These are phyloP conservation scores for Populus tremula DNA, from an alignment of 345 rosid genomes.

Conservation along the genomic window DNA sequence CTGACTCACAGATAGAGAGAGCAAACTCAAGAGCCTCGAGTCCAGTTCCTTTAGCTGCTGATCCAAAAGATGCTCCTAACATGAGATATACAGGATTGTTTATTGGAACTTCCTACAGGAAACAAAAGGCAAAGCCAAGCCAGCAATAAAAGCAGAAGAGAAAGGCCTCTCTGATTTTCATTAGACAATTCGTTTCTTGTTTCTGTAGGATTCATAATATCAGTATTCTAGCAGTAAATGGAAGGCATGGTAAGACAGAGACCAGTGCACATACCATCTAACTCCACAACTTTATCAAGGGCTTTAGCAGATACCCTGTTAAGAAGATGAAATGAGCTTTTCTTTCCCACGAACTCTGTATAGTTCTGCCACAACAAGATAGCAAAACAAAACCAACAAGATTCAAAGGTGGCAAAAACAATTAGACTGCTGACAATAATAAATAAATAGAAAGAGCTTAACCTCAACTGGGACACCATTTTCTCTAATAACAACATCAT, in stretches of 20 bases:
- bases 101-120: conserved; percentile 87
- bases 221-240: conserved; percentile 16
- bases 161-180: background rate
- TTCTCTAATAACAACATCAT: conserved; percentile 82
- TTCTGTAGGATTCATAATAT: conserved; percentile 47
- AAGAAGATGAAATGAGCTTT: conserved; percentile 88
- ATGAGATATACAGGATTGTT: conserved; percentile 83
- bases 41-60: conserved; percentile 98
- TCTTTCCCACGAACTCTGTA: conserved; percentile 73
- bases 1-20: conserved; percentile 81
- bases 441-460: background rate
- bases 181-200: conserved; percentile 37
- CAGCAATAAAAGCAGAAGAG: background rate
- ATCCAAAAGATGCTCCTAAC: conserved; percentile 95
- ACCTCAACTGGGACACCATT: conserved; percentile 95
- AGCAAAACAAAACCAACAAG: conserved; percentile 2
- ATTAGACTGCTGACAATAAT: conserved; percentile 2
- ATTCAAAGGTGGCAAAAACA: conserved; percentile 7
- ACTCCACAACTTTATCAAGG: conserved; percentile 94
- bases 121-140: conserved; percentile 3
- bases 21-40: conserved; percentile 96
- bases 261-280: conserved; percentile 60
- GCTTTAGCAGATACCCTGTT: conserved; percentile 98
- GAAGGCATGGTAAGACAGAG: conserved; percentile 4
- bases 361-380: conserved; percentile 50